phyloP scores from a whole-genome alignment of 768 basidiomycete genomes.

The Calocybe gangraenosa region DNA sequence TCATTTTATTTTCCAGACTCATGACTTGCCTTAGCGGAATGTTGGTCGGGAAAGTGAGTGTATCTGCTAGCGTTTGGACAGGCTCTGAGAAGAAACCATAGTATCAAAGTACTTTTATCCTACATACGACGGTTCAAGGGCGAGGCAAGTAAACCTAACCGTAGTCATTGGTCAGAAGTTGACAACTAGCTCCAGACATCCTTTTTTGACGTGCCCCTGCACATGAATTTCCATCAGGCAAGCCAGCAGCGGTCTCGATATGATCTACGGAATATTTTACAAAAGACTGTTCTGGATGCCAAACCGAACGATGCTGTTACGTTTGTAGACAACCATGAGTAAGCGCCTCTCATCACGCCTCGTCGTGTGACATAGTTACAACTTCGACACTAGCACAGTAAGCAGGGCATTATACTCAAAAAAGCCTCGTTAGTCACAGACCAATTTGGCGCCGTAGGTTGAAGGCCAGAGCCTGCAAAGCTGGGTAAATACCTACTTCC shows the following conservation, averaged over 20 bases:
- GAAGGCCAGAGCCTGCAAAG: conserved; percentile 76
- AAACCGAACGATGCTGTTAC: conserved; percentile 83
- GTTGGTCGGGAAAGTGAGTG: conserved; percentile 71
- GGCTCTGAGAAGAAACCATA: conserved; percentile 16
- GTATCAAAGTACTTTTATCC: conserved; percentile 46
- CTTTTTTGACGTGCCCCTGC: conserved; percentile 90
- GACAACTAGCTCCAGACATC: conserved; percentile 50
- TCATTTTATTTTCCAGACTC: neutral
- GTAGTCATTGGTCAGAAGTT: neutral
- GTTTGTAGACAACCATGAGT: conserved; percentile 92
- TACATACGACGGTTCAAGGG: conserved; percentile 63
- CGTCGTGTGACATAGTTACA: neutral
- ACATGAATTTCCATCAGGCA: conserved; percentile 77
- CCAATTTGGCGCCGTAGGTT: conserved; percentile 27
- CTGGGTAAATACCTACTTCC: conserved; percentile 50
- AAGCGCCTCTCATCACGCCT: conserved; percentile 23
- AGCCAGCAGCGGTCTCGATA: conserved; percentile 62
- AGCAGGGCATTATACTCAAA: conserved; percentile 10
- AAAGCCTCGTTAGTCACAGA: too few species aligned
- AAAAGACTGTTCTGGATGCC: conserved; percentile 60
- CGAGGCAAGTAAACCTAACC: conserved; percentile 37
- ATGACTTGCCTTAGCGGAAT: conserved; percentile 55
- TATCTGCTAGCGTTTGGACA: neutral
- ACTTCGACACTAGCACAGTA: conserved; percentile 51
- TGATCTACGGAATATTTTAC: conserved; percentile 73